phyloP scores from a whole-genome alignment of 2,329 filamentous ascomycete species.

The Trichoderma brevicompactum region DNA sequence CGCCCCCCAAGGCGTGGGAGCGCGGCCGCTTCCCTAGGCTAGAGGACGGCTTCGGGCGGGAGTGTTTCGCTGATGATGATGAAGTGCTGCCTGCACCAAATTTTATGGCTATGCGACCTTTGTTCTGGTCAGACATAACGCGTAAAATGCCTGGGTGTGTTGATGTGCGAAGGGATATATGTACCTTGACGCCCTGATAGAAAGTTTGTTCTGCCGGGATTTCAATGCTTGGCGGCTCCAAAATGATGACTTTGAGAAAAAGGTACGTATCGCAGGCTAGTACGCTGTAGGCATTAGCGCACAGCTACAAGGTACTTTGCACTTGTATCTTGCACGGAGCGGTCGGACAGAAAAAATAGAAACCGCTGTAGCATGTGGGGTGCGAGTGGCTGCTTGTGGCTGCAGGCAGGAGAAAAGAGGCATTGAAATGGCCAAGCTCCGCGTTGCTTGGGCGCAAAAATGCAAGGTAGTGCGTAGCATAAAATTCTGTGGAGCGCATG shows the following conservation, averaged over 20 bases:
- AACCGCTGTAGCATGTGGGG: constrained; percentile 7
- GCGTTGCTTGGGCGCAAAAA: background rate
- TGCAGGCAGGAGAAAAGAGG: background rate
- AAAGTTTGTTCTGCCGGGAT: background rate
- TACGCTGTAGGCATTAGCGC: background rate
- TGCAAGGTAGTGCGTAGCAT: background rate
- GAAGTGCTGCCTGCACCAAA: constrained; percentile 45
- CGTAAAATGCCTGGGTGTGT: constrained; percentile 1
- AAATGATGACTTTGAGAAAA: constrained; percentile 8
- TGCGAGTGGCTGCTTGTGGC: constrained; percentile 1
- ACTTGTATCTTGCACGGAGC: background rate
- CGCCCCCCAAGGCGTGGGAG: constrained; percentile 47
- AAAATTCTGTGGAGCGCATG: background rate
- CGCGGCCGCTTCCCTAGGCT: constrained; percentile 55
- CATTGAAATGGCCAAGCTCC: background rate
- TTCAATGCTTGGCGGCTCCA: constrained; percentile 1
- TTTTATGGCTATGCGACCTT: constrained; percentile 55
- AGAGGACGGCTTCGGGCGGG: constrained; percentile 48
- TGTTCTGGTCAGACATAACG: constrained; percentile 46
- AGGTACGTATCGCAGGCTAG: constrained; percentile 4
- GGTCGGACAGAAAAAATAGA: constrained; percentile 16
- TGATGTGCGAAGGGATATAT: background rate
- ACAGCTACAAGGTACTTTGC: background rate
- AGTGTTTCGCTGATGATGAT: constrained; percentile 35
- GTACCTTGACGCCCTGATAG: constrained; percentile 5